Conservation (phyloP, 257 asterid species). For the Voacanga thouarsii region DNA sequence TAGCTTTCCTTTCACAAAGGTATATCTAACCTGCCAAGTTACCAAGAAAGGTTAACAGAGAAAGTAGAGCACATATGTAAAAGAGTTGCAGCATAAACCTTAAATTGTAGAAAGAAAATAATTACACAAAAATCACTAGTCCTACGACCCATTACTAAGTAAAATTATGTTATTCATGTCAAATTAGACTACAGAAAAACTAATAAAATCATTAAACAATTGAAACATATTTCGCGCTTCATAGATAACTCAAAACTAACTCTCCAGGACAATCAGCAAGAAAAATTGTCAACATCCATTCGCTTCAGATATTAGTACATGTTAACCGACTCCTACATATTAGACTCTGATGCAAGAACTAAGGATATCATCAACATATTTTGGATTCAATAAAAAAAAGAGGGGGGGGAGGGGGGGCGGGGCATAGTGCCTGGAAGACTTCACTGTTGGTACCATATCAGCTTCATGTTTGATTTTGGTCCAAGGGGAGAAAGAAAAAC, state of each 20-base stretch:
- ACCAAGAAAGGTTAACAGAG: slow-evolving; percentile 4
- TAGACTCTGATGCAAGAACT: background rate
- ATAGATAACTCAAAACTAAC: too few relatives aligned
- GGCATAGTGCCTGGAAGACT: background rate
- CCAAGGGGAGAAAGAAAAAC: background rate
- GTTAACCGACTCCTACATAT: background rate
- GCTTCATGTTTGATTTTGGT: background rate
- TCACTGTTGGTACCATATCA: background rate
- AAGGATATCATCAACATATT: background rate
- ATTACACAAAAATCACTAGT: background rate
- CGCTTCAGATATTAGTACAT: background rate
- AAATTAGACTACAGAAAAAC: background rate
- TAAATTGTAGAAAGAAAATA: background rate
- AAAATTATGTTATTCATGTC: background rate
- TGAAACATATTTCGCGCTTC: background rate
- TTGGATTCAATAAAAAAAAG: too few relatives aligned
- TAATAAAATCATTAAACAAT: background rate
- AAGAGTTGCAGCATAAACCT: background rate
- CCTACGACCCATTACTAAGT: background rate
- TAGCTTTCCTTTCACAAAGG: slow-evolving; percentile 49
- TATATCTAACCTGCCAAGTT: slow-evolving; percentile 59
- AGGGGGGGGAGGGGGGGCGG: background rate
- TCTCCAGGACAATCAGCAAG: background rate
- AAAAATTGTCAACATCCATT: background rate
- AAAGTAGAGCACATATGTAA: background rate